Evolutionary conservation across 495 filamentous ascomycete species (phyloP).

Genomic region (Aspergillus sparsus): DNA sequence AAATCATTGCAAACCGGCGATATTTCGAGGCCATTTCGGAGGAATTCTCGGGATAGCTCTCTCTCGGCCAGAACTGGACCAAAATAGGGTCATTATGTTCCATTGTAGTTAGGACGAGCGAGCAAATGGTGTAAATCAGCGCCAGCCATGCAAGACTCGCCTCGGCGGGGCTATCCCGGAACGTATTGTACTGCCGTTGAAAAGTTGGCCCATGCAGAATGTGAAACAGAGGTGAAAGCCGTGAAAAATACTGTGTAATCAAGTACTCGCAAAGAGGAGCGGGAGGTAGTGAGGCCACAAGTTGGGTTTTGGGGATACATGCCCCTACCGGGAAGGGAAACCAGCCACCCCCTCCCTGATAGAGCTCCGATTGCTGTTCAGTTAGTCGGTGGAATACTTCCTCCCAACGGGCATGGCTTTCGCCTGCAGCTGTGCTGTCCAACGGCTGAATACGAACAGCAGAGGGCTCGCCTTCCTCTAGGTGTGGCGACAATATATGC

Average conservation of each 20-base stretch:
- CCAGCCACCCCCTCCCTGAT: not conserved
- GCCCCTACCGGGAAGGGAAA: slow-evolving; percentile 16
- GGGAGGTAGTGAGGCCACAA: slow-evolving; percentile 19
- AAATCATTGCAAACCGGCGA: not conserved
- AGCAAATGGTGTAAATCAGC: slow-evolving; percentile 23
- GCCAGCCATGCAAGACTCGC: slow-evolving; percentile 24
- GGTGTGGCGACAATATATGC: too few species aligned
- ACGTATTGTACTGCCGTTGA: slow-evolving; percentile 22
- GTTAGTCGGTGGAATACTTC: not conserved
- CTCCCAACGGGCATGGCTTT: not conserved
- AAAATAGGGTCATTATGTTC: slow-evolving; percentile 21
- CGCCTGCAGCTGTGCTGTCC: not conserved
- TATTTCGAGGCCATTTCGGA: slow-evolving; percentile 9
- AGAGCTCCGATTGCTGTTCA: not conserved
- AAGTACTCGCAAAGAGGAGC: slow-evolving; percentile 24
- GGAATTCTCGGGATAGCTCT: slow-evolving; percentile 1
- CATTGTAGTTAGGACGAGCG: slow-evolving; percentile 18
- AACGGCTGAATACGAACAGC: not conserved
- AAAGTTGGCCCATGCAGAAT: slow-evolving; percentile 32
- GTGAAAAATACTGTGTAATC: slow-evolving; percentile 22
- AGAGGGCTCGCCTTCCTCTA: too few species aligned
- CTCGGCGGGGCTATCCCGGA: slow-evolving; percentile 7
- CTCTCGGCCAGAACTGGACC: too few species aligned
- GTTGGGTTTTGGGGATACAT: slow-evolving; percentile 9
- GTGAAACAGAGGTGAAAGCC: slow-evolving; percentile 22